phyloP scores from a whole-genome alignment of 2,329 filamentous ascomycete species.

The Alternaria hordeiaustralica region DNA sequence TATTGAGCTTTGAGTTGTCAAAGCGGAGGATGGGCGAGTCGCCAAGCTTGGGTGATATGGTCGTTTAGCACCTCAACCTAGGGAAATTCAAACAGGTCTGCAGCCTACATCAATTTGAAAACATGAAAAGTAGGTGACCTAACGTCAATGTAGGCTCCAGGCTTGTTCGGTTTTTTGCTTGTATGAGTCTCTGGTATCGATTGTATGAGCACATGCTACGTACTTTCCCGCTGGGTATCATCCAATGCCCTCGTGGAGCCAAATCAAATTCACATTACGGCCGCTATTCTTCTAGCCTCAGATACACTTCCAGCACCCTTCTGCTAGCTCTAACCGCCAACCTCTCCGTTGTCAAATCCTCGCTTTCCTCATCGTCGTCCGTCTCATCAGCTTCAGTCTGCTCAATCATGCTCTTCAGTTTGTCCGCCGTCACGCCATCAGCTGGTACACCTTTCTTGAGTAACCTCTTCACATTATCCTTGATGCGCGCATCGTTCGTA shows the following conservation, averaged over 20 bases:
- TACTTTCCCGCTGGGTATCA: neutral
- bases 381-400: slow-evolving; percentile 17
- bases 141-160: neutral
- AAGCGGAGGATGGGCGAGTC: slow-evolving; percentile 22
- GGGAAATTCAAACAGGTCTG: neutral
- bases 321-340: neutral
- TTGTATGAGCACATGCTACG: neutral
- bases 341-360: neutral
- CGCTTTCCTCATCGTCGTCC: slow-evolving; percentile 16
- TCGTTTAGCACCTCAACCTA: slow-evolving; percentile 21
- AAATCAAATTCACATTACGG: too few relatives aligned
- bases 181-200: neutral
- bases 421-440: neutral
- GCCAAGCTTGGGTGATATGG: slow-evolving; percentile 26
- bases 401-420: neutral
- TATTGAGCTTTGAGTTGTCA: slow-evolving; percentile 73
- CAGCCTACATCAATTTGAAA: neutral
- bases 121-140: neutral
- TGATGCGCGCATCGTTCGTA: slow-evolving; percentile 15
- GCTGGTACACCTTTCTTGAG: neutral
- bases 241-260: neutral
- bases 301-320: slow-evolving; percentile 15
- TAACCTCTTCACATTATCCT: neutral
- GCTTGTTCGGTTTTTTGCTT: neutral
- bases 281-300: slow-evolving; percentile 6